Base-by-base conservation (phyloP, 192 early-diverging fungal genomes). In the Coemansia sp. region DNA sequence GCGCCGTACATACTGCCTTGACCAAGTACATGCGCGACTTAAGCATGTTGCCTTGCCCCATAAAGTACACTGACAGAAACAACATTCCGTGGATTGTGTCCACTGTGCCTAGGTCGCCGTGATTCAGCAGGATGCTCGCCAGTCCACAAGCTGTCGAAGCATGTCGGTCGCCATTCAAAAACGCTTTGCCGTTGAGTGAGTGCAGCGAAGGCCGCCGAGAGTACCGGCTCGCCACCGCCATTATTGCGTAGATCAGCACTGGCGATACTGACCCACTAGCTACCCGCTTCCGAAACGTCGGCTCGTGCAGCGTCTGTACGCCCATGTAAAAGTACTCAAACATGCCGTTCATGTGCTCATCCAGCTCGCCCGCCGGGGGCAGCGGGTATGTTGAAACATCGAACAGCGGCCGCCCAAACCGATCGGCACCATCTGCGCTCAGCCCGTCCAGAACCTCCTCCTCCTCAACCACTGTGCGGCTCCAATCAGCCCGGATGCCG, bases 251-350 rank as follows among this genome's bases (percentile, higher is more conserved):
- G 7, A 78, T 62, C 21, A 78, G 65, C 57, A 78, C 69, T 1
- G 75, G 75, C 61, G 68, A 71, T 46, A 78, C 75, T 10, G 30
- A 14, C 17, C 69, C 69, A 19, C 43, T 40, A 1, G n/a, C 45
- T 13, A 71, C 51, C 33, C 69, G 68, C 52, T 57, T 46, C 15
- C 65, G 69, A 56, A 78, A 78, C 9, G 69, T 71, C 55, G 66
- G 57, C 30, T 49, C 61, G 18, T 78, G 75, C 58, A 78, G 50
- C 6, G 75, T 71, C 55, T 78, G 75, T 24, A 37, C 62, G 46
- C 75, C 75, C 54, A 78, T 78, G 52, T 78, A 78, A 54, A 78
- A 78, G 59, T 78, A 78, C 65, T 78, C 75, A 11, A 78, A 71
- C 55, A 71, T 67, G 9, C 75, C 75, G 59, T 71, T 71, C 30